These are phyloP conservation scores for Clausena lansium DNA, from an alignment of 345 rosid species.

Conservation along the genomic window DNA sequence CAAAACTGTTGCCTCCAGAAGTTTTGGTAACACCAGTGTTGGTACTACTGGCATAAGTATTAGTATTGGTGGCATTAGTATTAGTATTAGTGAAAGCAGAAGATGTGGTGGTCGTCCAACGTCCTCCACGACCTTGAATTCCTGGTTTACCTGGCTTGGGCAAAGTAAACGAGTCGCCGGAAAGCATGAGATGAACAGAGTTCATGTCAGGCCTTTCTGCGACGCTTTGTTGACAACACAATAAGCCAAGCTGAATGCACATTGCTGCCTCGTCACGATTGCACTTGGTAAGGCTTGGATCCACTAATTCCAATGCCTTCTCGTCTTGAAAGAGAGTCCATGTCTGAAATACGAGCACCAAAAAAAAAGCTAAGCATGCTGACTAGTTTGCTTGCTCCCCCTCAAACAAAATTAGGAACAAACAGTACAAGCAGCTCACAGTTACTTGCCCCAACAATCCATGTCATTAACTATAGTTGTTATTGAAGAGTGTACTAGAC, in stretches of 20 bases:
- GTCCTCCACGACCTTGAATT: conserved; percentile 57
- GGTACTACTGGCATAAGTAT: conserved; percentile 29
- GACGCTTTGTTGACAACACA: conserved; percentile 72
- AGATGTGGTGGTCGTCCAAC: conserved; percentile 42
- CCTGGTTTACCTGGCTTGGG: conserved; percentile 83
- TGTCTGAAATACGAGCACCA: conserved; percentile 37
- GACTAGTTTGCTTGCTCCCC: background rate
- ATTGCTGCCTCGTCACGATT: conserved; percentile 71
- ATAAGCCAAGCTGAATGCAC: conserved; percentile 73
- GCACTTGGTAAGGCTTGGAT: conserved; percentile 52
- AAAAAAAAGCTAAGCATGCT: background rate
- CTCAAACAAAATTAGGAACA: background rate
- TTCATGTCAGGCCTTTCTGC: conserved; percentile 80
- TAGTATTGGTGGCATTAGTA: conserved; percentile 37
- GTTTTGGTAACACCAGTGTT: conserved; percentile 33
- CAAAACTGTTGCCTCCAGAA: conserved; percentile 47
- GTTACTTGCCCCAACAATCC: background rate
- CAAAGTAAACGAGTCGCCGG: conserved; percentile 75
- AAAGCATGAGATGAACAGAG: conserved; percentile 75
- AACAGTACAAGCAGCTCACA: background rate
- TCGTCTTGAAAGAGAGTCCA: conserved; percentile 63
- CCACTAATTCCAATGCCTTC: conserved; percentile 61
- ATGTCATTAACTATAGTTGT: background rate
- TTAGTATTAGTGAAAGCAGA: conserved; percentile 36
- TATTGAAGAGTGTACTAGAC: background rate